phyloP scores from a whole-genome alignment of 164 flowering plant genomes.

The Chimonanthus praecox region DNA sequence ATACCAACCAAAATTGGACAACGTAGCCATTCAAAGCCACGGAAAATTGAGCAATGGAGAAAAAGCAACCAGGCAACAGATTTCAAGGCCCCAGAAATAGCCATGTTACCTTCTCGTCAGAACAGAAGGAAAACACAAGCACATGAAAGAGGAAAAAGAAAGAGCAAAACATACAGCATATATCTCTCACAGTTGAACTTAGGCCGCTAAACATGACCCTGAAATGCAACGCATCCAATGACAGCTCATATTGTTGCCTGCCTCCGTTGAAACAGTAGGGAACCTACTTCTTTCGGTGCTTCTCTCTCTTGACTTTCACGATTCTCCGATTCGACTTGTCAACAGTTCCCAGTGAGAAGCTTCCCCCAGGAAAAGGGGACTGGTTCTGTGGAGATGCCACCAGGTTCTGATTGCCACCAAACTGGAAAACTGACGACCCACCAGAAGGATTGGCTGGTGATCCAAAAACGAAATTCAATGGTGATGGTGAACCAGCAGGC shows the following conservation, averaged over 20 bases:
- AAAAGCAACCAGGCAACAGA: too few species aligned
- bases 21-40: too few species aligned
- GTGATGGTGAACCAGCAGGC: slow-evolving; percentile 27
- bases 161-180: too few species aligned
- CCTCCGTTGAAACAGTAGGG: neutral
- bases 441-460: slow-evolving; percentile 28
- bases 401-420: slow-evolving; percentile 50
- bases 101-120: too few species aligned
- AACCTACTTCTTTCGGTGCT: slow-evolving; percentile 20
- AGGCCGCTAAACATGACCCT: too few species aligned
- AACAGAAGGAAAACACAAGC: too few species aligned
- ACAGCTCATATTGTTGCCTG: neutral
- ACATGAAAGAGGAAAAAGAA: too few species aligned
- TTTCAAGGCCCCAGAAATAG: too few species aligned
- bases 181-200: too few species aligned
- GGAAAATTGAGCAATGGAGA: too few species aligned
- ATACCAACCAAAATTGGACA: too few species aligned
- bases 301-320: slow-evolving; percentile 17
- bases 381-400: slow-evolving; percentile 32
- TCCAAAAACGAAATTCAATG: slow-evolving; percentile 40
- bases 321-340: slow-evolving; percentile 27
- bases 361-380: slow-evolving; percentile 52
- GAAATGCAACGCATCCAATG: neutral
- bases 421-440: slow-evolving; percentile 40
- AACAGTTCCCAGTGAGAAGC: slow-evolving; percentile 29